Evolutionary conservation across 23 red algal genomes (phyloP).

Genomic region (Gracilaria domingensis): DNA sequence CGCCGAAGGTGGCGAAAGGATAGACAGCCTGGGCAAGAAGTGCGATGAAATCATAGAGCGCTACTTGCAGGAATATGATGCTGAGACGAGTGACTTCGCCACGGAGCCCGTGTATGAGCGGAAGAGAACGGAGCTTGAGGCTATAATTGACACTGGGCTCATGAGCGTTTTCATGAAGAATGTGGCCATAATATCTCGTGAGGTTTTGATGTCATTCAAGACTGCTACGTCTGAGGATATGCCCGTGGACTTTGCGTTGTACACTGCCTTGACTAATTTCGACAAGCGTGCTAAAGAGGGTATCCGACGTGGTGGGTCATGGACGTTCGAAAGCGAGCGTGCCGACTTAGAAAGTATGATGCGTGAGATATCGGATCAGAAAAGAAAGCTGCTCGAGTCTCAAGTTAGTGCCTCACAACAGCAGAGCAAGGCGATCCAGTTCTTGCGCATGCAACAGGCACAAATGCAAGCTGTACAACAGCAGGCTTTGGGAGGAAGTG

Average conservation of each 20-base stretch:
- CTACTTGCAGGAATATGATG: slow-evolving; percentile 77
- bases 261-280: slow-evolving; percentile 78
- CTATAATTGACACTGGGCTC: slow-evolving; percentile 82
- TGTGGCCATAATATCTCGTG: slow-evolving; percentile 71
- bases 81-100: slow-evolving; percentile 71
- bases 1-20: slow-evolving; percentile 65
- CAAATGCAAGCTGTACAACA: slow-evolving; percentile 97
- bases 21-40: slow-evolving; percentile 73
- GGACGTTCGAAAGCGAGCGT: slow-evolving; percentile 85
- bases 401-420: slow-evolving; percentile 82
- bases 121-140: slow-evolving; percentile 90
- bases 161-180: slow-evolving; percentile 87
- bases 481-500: slow-evolving; percentile 82
- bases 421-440: slow-evolving; percentile 88
- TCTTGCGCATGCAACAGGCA: slow-evolving; percentile 96
- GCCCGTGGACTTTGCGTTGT: slow-evolving; percentile 86
- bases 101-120: slow-evolving; percentile 65
- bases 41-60: slow-evolving; percentile 70
- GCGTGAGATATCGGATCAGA: slow-evolving; percentile 82
- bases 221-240: slow-evolving; percentile 75
- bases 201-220: slow-evolving; percentile 84
- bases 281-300: slow-evolving; percentile 80
- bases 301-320: slow-evolving; percentile 71
- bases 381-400: slow-evolving; percentile 77
- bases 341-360: slow-evolving; percentile 88